Percentiles rank a stretch among this genome's conserved stretches.
Conservation (phyloP, 805 yeast genomes). For the Candida corydali region DNA sequence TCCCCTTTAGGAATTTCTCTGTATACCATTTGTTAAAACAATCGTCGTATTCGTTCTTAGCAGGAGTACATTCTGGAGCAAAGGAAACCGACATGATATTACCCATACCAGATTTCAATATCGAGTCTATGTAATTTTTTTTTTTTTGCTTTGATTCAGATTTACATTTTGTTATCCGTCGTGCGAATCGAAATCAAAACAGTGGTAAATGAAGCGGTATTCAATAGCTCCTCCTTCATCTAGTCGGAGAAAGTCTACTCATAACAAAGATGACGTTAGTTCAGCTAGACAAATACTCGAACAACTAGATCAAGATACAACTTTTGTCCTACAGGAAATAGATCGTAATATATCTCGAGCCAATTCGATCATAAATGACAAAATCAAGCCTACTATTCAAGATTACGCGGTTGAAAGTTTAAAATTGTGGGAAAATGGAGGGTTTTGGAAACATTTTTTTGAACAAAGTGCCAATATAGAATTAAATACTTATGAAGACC, state of each 20-base stretch:
- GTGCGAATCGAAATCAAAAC: slow-evolving; percentile 5
- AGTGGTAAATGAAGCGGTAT: slow-evolving; percentile 25
- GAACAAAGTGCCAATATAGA: slow-evolving; percentile 72
- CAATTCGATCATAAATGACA: slow-evolving; percentile 62
- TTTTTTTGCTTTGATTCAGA: background rate
- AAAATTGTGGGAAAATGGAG: slow-evolving; percentile 60
- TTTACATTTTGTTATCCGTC: background rate
- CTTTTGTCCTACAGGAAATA: slow-evolving; percentile 70
- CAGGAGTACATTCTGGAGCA: slow-evolving; percentile 94
- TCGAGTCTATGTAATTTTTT: too few relatives aligned
- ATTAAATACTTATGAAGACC: slow-evolving; percentile 49
- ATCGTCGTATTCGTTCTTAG: slow-evolving; percentile 81
- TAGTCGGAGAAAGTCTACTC: slow-evolving; percentile 24
- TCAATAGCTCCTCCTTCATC: slow-evolving; percentile 32
- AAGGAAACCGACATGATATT: slow-evolving; percentile 61
- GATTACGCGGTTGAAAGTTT: slow-evolving; percentile 55
- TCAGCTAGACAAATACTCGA: slow-evolving; percentile 44
- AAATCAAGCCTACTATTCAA: slow-evolving; percentile 63
- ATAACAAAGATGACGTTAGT: slow-evolving; percentile 10
- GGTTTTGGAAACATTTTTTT: slow-evolving; percentile 74
- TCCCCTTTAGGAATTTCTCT: slow-evolving; percentile 64
- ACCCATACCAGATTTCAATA: slow-evolving; percentile 27
- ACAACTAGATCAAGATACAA: slow-evolving; percentile 73
- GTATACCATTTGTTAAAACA: slow-evolving; percentile 96
- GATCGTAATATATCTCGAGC: slow-evolving; percentile 69